Base-by-base conservation (phyloP, 768 basidiomycete genomes). In the Russula emetica region DNA sequence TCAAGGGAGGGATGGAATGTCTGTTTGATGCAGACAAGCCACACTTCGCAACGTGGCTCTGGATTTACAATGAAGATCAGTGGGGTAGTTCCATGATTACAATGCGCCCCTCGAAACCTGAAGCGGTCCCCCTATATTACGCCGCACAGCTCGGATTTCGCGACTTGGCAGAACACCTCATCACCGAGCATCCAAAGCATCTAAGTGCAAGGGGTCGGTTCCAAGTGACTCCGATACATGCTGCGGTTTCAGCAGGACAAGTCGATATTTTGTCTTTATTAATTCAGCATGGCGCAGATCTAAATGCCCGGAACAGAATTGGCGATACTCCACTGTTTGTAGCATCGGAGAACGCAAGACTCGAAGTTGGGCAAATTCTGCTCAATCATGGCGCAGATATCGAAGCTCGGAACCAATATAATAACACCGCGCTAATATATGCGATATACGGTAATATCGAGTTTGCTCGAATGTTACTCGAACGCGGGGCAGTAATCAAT, bases 1-100 rank as follows among this genome's bases (percentile, higher is more conserved):
- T 57, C 55, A 44, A 32, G 28, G 20, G 13, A 8, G 55, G 28
- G 40, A 57, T 57, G 55, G 55, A 57, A 45, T 30, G 28, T 32
- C 42, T 57, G 6, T 57, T 57, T 22, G 26, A 45, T 6, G 42
- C 4, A 13, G 55, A 44, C 42, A 32, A 22, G 20, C 55, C 55
- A 32, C 28, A 44, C 55, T 57, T 44, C 22, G 10, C 42, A 5
- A 24, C 42, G 5, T 57, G 55, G 55, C 40, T 57, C 7, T 44
- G 55, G 55, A n/a, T 57, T n/a, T 30, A 57, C 28, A 7, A 32
- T 26, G 8, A 20, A 3, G 40, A 55, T 13, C 6, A 4, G 9
- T 2, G 2, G 4, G 6, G 18, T 6, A 1, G 8, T 20, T 28
- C 38, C 16, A 42, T 28, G 40, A 3, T 1, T 5, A 18, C 26